phyloP scores from a whole-genome alignment of 306 rosid species.

The Trichosanthes truncata region DNA sequence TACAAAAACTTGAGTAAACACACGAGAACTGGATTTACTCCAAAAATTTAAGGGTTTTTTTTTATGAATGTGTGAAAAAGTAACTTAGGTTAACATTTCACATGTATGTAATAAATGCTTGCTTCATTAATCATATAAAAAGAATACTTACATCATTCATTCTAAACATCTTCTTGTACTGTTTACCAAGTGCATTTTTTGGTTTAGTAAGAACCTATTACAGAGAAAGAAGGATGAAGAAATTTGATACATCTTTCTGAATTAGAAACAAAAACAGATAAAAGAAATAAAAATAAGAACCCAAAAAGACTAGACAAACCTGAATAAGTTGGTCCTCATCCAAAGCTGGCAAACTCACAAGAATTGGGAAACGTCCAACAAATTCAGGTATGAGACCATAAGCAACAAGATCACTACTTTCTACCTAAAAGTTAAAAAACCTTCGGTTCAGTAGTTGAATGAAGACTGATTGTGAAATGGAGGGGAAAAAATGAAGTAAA shows the following conservation, averaged over 20 bases:
- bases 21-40: background rate
- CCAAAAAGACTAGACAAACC: constrained; percentile 22
- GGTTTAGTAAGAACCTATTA: constrained; percentile 55
- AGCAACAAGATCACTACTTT: constrained; percentile 56
- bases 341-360: constrained; percentile 56
- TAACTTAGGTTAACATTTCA: background rate
- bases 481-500: background rate
- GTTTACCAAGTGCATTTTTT: constrained; percentile 60
- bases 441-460: constrained; percentile 12
- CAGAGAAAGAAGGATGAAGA: constrained; percentile 10
- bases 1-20: constrained; percentile 5
- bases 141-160: constrained; percentile 45
- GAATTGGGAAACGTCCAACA: constrained; percentile 60
- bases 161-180: constrained; percentile 61
- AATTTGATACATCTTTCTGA: background rate
- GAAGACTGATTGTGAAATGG: background rate
- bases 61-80: background rate
- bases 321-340: constrained; percentile 58
- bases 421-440: constrained; percentile 40
- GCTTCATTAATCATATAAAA: background rate
- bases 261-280: background rate
- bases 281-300: background rate
- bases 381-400: constrained; percentile 73
- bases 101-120: background rate
- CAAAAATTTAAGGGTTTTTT: background rate